Percentiles rank a stretch among this genome's conserved stretches.
Evolutionary conservation across 192 early-diverging fungal genomes (phyloP).

Genomic region (Lunasporangiospora selenospora): DNA sequence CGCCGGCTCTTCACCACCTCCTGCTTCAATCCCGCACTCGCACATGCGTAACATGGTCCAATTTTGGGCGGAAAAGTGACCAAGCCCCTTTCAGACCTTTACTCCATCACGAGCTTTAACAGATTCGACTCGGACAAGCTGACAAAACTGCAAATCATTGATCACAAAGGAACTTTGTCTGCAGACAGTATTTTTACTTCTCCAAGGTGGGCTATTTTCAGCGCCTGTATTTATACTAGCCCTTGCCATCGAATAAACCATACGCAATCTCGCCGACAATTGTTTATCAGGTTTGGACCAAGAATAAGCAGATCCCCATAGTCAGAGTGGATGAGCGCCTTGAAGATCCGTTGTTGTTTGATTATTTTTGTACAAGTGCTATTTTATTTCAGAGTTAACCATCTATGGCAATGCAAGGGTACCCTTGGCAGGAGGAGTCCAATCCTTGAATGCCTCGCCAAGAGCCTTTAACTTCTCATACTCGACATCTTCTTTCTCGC

Average conservation of each 20-base stretch:
- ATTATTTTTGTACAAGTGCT: background rate
- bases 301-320: background rate
- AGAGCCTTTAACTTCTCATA: conserved; percentile 4
- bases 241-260: no score
- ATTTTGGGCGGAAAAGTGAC: no score
- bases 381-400: background rate
- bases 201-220: background rate
- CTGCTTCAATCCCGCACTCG: no score
- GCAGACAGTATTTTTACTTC: background rate
- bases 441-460: conserved; percentile 14
- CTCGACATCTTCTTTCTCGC: conserved; percentile 27
- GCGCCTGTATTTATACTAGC: no score
- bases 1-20: no score
- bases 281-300: background rate
- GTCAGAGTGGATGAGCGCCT: background rate
- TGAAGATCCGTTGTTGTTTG: background rate
- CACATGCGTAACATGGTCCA: no score
- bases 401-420: conserved; percentile 28
- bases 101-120: no score
- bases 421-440: conserved; percentile 32
- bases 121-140: no score
- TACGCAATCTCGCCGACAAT: no score
- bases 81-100: no score
- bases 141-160: no score
- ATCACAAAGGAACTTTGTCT: background rate